phyloP scores from a whole-genome alignment of 495 filamentous ascomycete genomes.

The Umbilicaria muhlenbergii region DNA sequence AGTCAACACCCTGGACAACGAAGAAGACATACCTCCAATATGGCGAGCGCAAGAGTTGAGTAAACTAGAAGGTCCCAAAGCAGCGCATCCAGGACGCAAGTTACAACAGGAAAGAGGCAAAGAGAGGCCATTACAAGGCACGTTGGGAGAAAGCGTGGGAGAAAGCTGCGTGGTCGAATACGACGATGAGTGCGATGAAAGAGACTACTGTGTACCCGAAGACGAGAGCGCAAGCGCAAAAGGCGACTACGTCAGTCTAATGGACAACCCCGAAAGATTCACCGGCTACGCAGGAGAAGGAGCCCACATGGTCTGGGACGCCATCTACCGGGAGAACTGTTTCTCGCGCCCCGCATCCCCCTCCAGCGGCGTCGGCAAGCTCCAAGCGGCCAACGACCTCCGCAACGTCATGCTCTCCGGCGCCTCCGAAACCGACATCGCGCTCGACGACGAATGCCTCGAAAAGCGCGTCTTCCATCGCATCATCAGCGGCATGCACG shows the following conservation, averaged over 20 bases:
- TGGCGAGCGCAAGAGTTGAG: conserved; percentile 89
- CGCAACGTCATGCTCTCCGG: conserved; percentile 55
- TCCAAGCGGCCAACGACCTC: conserved; percentile 68
- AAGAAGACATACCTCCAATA: conserved; percentile 78
- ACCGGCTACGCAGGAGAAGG: conserved; percentile 81
- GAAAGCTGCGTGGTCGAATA: conserved; percentile 96
- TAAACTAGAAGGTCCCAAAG: conserved; percentile 84
- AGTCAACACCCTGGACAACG: conserved; percentile 90
- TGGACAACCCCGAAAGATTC: conserved; percentile 89
- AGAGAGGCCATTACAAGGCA: conserved; percentile 60
- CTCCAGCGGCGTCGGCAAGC: conserved; percentile 18
- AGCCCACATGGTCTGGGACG: conserved; percentile 81
- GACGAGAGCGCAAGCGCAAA: conserved; percentile 76
- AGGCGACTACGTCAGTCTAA: conserved; percentile 89
- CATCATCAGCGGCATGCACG: conserved; percentile 92
- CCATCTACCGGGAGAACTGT: conserved; percentile 94
- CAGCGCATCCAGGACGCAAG: conserved; percentile 65
- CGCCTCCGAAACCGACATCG: conserved; percentile 35
- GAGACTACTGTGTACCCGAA: conserved; percentile 93
- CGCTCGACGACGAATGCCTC: conserved; percentile 77
- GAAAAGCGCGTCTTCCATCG: conserved; percentile 97
- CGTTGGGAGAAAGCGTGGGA: conserved; percentile 70
- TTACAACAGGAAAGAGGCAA: conserved; percentile 51
- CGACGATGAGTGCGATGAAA: conserved; percentile 93
- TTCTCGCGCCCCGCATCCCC: conserved; percentile 46